A percentile compares a stretch with the other conserved stretches of the same genome.
Conservation (phyloP, 768 basidiomycete species). For the Psilocybe subaeruginosa region DNA sequence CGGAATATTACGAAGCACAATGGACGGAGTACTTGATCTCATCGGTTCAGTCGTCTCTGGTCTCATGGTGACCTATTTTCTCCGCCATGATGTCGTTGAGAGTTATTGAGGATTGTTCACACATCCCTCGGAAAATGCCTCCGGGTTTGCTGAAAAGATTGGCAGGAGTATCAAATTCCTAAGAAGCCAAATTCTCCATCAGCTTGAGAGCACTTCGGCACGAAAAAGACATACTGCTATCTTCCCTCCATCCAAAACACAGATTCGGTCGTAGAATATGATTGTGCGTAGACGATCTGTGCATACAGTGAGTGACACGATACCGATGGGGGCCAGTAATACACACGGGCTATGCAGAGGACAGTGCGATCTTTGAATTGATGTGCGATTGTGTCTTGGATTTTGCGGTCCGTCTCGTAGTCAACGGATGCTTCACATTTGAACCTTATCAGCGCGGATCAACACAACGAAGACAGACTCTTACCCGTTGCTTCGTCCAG, state of each 20-base stretch:
- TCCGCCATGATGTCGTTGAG: conserved; percentile 24
- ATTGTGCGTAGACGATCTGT: conserved; percentile 82
- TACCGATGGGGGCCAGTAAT: neutral
- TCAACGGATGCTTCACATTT: conserved; percentile 68
- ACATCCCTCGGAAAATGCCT: conserved; percentile 85
- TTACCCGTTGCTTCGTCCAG: conserved; percentile 87
- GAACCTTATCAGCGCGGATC: neutral
- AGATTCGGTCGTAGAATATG: conserved; percentile 83
- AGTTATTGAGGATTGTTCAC: conserved; percentile 73
- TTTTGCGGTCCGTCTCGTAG: conserved; percentile 85
- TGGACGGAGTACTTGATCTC: neutral
- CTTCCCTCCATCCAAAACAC: conserved; percentile 81
- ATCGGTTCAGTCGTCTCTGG: neutral
- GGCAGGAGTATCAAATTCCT: conserved; percentile 83
- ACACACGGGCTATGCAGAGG: conserved; percentile 82
- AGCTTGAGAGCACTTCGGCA: neutral
- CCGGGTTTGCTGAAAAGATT: conserved; percentile 55
- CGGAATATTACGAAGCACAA: neutral
- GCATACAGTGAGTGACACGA: conserved; percentile 24
- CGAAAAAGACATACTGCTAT: conserved; percentile 41
- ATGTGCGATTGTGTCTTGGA: conserved; percentile 84
- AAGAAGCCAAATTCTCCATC: too few species aligned
- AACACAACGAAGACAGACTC: neutral
- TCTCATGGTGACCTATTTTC: neutral
- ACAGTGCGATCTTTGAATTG: conserved; percentile 85